A percentile compares a stretch with the other conserved stretches of the same genome.
phyloP scores from a whole-genome alignment of 2,329 filamentous ascomycete genomes.

The Clonostachys rhizophaga region DNA sequence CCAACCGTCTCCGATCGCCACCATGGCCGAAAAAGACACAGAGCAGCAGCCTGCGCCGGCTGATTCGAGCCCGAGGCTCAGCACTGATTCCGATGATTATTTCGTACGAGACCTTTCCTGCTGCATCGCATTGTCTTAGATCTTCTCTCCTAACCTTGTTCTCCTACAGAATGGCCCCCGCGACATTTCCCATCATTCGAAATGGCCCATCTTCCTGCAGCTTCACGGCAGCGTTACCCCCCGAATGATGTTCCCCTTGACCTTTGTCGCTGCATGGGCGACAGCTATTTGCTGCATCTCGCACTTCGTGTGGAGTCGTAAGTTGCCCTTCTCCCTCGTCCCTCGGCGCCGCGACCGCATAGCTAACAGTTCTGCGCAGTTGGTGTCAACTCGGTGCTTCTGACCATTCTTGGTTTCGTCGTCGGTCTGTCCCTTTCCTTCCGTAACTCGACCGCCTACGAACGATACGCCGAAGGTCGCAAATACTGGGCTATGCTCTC shows the following conservation, averaged over 20 bases:
- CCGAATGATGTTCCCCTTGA: slow-evolving; percentile 66
- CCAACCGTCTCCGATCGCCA: too few species aligned
- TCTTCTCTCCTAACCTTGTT: too few species aligned
- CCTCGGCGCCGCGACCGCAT: too few species aligned
- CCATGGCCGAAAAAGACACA: too few species aligned
- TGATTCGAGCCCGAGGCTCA: too few species aligned
- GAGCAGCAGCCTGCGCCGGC: too few species aligned
- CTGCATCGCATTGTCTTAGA: too few species aligned
- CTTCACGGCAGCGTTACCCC: slow-evolving; percentile 73
- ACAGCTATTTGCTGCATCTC: slow-evolving; percentile 52
- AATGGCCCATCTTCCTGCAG: slow-evolving; percentile 71
- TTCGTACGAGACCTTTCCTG: too few species aligned
- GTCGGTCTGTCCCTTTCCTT: slow-evolving; percentile 74
- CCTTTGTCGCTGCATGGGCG: slow-evolving; percentile 60
- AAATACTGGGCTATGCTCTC: slow-evolving; percentile 59
- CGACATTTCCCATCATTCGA: slow-evolving; percentile 68
- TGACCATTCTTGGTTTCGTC: slow-evolving; percentile 78
- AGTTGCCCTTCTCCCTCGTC: too few species aligned
- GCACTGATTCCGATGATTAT: too few species aligned
- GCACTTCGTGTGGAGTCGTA: slow-evolving; percentile 22
- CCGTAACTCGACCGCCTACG: slow-evolving; percentile 72
- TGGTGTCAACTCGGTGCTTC: slow-evolving; percentile 38
- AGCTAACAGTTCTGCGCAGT: slow-evolving; percentile 3
- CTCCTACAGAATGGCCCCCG: slow-evolving; percentile 46
- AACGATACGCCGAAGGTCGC: slow-evolving; percentile 63